A percentile compares a stretch with the other conserved stretches of the same genome.
Conservation (phyloP, 306 rosid genomes). For the Casuarina glauca region DNA sequence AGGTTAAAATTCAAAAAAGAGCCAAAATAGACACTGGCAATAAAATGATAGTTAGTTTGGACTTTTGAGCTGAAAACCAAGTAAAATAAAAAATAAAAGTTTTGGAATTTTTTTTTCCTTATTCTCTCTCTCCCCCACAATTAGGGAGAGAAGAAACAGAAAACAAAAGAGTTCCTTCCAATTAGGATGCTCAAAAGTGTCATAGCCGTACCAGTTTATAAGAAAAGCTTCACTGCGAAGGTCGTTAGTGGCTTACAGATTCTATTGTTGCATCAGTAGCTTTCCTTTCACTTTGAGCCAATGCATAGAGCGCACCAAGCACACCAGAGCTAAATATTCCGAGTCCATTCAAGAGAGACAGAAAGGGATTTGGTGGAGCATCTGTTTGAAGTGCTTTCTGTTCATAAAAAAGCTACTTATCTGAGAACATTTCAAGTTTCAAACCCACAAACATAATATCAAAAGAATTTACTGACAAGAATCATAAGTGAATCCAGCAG, state of each 20-base stretch:
- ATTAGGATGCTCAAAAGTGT: conserved; percentile 21
- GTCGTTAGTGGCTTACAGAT: conserved; percentile 58
- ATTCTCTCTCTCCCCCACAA: not conserved
- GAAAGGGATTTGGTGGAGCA: conserved; percentile 40
- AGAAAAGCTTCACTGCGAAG: conserved; percentile 12
- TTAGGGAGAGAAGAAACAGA: not conserved
- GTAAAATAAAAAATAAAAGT: not conserved
- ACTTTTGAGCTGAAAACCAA: not conserved
- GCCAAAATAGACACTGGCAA: conserved; percentile 9
- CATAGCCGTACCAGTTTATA: conserved; percentile 20
- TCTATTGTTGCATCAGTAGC: conserved; percentile 52
- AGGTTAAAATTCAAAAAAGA: conserved; percentile 26
- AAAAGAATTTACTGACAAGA: conserved; percentile 27
- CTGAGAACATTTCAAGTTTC: conserved; percentile 31
- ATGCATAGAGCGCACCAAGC: conserved; percentile 67
- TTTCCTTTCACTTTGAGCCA: conserved; percentile 59
- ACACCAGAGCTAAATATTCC: conserved; percentile 70
- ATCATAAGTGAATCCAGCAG: conserved; percentile 29
- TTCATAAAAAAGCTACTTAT: conserved; percentile 36
- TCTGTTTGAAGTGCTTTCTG: conserved; percentile 43
- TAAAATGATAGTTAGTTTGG: not conserved
- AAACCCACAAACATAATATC: conserved; percentile 12
- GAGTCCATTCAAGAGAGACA: conserved; percentile 56
- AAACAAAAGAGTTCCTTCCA: conserved; percentile 3
- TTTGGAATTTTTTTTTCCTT: not conserved